Conservation (phyloP, 2,329 filamentous ascomycete genomes). For the Monilinia fructigena region DNA sequence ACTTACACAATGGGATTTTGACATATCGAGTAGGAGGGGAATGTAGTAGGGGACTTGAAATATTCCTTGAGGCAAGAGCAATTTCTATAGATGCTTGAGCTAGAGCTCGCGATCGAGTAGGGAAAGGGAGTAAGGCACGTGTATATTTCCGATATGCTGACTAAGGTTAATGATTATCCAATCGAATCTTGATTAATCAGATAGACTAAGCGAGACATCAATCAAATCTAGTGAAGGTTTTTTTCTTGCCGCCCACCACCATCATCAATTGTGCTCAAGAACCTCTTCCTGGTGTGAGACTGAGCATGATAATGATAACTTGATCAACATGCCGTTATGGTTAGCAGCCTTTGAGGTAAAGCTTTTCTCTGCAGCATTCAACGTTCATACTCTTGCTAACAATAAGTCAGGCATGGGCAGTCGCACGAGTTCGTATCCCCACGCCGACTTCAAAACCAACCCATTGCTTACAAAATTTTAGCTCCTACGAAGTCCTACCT, state of each 20-base stretch:
- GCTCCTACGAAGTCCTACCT: slow-evolving; percentile 53
- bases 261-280: background rate
- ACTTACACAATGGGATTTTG: background rate
- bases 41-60: background rate
- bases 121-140: background rate
- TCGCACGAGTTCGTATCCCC: slow-evolving; percentile 30
- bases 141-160: background rate
- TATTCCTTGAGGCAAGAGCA: background rate
- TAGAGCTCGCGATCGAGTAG: background rate
- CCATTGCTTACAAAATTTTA: slow-evolving; percentile 34
- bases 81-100: background rate
- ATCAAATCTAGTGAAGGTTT: background rate
- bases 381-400: slow-evolving; percentile 15
- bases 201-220: background rate
- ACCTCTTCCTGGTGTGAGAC: background rate
- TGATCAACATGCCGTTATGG: slow-evolving; percentile 39
- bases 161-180: slow-evolving; percentile 5
- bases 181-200: background rate
- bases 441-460: background rate
- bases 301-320: slow-evolving; percentile 20
- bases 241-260: background rate
- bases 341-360: slow-evolving; percentile 44
- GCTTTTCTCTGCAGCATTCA: background rate
- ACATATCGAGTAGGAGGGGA: slow-evolving; percentile 2
- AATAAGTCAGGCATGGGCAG: slow-evolving; percentile 33